A percentile compares a stretch with the other conserved stretches of the same genome.
Conservation (phyloP, 1,139 yeast genomes). For the Pichia sp. region DNA sequence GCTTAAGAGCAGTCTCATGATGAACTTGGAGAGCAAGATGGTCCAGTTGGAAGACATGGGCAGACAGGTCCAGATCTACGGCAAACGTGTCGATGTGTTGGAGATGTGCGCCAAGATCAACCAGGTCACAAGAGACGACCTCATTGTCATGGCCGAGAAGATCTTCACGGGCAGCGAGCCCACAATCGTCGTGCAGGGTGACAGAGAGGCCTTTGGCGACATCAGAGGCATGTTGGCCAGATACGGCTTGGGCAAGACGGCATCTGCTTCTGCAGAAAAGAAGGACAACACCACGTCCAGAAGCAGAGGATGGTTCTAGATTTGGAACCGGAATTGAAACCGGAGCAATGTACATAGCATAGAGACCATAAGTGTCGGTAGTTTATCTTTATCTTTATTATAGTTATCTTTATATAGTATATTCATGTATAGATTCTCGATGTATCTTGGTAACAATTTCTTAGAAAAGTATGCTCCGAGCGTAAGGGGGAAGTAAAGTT, state of each 20-base stretch:
- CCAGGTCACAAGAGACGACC: conserved; percentile 58
- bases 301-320: conserved; percentile 20
- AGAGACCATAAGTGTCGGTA: neutral
- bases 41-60: conserved; percentile 94
- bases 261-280: neutral
- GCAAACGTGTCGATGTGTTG: conserved; percentile 66
- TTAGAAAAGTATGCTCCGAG: neutral
- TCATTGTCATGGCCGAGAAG: conserved; percentile 68
- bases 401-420: neutral
- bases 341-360: neutral
- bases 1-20: conserved; percentile 77
- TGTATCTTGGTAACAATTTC: neutral
- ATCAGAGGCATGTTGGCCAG: conserved; percentile 59
- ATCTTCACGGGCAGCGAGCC: conserved; percentile 79
- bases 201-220: conserved; percentile 81
- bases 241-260: conserved; percentile 62
- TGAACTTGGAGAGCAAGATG: conserved; percentile 89
- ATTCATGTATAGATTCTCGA: neutral
- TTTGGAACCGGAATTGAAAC: neutral
- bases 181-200: conserved; percentile 85
- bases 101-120: conserved; percentile 84
- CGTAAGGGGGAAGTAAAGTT: neutral
- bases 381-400: neutral
- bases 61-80: conserved; percentile 85
- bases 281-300: neutral